Base-by-base conservation (phyloP, 1,284 basidiomycete genomes). In the Coniferiporia weirii region DNA sequence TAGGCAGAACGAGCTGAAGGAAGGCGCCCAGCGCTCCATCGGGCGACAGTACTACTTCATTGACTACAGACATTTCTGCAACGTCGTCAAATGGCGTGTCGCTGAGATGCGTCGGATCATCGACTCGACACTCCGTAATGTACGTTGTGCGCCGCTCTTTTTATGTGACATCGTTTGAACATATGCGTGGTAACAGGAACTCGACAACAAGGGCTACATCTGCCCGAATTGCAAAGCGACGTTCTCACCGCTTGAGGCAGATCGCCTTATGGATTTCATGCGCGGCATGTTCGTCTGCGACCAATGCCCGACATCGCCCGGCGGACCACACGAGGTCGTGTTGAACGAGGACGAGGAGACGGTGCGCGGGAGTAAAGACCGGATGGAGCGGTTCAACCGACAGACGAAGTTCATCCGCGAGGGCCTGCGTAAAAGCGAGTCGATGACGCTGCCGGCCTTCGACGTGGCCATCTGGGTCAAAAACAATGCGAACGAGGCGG, bases 1-100 rank as follows among this genome's bases (percentile, higher is more conserved):
- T 68, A 85, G 89, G 40, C 90, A 93, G 68, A 92, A 92, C 66
- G 91, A 93, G 75, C 82, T 90, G 65, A 91, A 89, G 71, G 89
- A 89, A 72, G 87, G 89, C 60, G 88, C 87, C 54, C 86, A 87
- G 71, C 83, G 90, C 65, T 87, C 89, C 52, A 85, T 87, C 58
- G 85, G 86, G 61, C 83, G 85, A 67, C 88, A 91, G 67, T 99
- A 98, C 77, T 99, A 94, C 77, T 98, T 93, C 74, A 90, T 99
- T 69, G 91, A 99, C 76, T 96, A 95, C 72, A 88, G 93, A 66
- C 84, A 89, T 68, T 96, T 98, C 69, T 93, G 93, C 73, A 95
- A 99, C 71, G 94, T 98, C 52, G 91, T 96, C 70, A 98, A 98
- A 73, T 99, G 96, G 92, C 82, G 95, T 40, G 86, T 99, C 61